phyloP scores from a whole-genome alignment of 192 early-diverging fungal species.

The Backusella australiensis region DNA sequence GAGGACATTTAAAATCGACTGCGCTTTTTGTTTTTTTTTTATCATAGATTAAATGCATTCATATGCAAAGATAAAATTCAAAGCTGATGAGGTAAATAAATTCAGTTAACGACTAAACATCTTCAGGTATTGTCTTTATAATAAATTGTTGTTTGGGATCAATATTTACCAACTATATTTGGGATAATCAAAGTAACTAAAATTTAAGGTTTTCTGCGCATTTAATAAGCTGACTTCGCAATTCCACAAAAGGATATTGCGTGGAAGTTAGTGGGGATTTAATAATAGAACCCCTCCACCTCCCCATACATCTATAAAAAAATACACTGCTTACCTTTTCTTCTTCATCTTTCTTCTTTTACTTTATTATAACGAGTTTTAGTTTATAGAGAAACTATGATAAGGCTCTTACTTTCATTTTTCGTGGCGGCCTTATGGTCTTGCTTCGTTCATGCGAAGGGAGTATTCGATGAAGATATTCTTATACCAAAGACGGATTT shows the following conservation, averaged over 20 bases:
- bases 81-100: too few relatives aligned
- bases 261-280: not conserved
- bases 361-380: not conserved
- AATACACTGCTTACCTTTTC: not conserved
- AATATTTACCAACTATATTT: too few relatives aligned
- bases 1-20: too few relatives aligned
- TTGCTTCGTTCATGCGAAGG: not conserved
- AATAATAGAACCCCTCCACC: not conserved
- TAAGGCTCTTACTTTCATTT: not conserved
- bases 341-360: not conserved
- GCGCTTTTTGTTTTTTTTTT: too few relatives aligned
- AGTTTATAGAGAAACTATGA: not conserved
- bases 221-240: not conserved
- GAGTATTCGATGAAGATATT: not conserved
- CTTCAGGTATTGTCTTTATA: too few relatives aligned
- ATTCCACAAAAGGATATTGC: not conserved
- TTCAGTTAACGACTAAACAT: too few relatives aligned
- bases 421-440: not conserved
- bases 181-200: not conserved
- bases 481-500: not conserved
- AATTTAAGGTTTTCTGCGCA: constrained; percentile 2
- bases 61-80: too few relatives aligned
- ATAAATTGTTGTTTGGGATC: too few relatives aligned
- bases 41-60: too few relatives aligned
- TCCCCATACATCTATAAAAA: not conserved